Conservation (phyloP, 352 stramenopile species). For the Globisporangium emineosum region DNA sequence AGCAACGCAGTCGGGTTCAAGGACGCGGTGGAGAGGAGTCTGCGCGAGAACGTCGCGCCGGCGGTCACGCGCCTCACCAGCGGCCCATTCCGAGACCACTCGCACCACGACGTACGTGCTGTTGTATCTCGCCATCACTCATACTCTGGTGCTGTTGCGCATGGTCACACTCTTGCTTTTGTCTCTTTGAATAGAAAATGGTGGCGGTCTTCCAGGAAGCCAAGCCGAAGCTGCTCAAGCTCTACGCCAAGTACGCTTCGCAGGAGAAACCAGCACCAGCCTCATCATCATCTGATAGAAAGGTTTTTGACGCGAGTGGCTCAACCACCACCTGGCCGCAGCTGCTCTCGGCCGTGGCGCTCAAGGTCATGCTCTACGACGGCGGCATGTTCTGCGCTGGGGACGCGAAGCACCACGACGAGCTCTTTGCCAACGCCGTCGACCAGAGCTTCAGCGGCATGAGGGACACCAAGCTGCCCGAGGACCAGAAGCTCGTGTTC, state of each 20-base stretch:
- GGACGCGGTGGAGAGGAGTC: slow-evolving; percentile 39
- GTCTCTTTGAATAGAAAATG: slow-evolving; percentile 39
- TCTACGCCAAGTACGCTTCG: slow-evolving; percentile 64
- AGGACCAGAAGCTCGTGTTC: slow-evolving; percentile 62
- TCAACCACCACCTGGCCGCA: slow-evolving; percentile 37
- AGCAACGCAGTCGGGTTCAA: slow-evolving; percentile 17
- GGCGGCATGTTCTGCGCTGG: slow-evolving; percentile 74
- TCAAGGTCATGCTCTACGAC: slow-evolving; percentile 74
- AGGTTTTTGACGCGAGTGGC: no score
- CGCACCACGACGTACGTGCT: slow-evolving; percentile 61
- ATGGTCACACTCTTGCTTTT: not conserved
- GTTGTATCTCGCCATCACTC: not conserved
- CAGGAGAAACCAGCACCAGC: no score
- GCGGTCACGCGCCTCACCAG: slow-evolving; percentile 55
- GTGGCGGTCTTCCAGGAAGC: slow-evolving; percentile 65
- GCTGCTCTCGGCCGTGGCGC: slow-evolving; percentile 36
- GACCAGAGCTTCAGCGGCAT: slow-evolving; percentile 62
- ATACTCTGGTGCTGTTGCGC: not conserved
- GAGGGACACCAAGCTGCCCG: slow-evolving; percentile 25
- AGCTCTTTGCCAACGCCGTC: slow-evolving; percentile 53
- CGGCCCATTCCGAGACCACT: slow-evolving; percentile 70
- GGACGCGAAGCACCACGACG: slow-evolving; percentile 48
- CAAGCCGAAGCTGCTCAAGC: slow-evolving; percentile 68
- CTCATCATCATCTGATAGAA: no score
- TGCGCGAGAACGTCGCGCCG: slow-evolving; percentile 46